A percentile compares a stretch with the other conserved stretches of the same genome.
phyloP scores from a whole-genome alignment of 1,284 basidiomycete genomes.

The Ganoderma sinense region DNA sequence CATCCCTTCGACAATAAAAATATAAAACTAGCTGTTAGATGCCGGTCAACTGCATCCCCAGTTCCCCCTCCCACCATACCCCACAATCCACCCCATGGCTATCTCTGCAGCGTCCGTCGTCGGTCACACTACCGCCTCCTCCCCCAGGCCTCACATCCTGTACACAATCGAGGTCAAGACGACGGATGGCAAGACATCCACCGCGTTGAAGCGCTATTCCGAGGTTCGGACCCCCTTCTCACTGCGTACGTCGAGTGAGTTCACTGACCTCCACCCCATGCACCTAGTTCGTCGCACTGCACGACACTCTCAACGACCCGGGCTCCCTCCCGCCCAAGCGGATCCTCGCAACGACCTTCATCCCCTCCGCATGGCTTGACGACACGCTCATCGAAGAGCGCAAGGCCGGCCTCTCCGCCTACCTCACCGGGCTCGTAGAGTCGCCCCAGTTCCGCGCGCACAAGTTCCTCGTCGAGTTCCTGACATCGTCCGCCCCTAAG shows the following conservation, averaged over 20 bases:
- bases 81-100: slow-evolving; percentile 27
- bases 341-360: slow-evolving; percentile 52
- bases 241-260: no score
- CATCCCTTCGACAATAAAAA: background rate
- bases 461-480: slow-evolving; percentile 47
- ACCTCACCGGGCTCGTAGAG: slow-evolving; percentile 48
- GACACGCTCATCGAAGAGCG: slow-evolving; percentile 59
- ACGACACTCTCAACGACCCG: slow-evolving; percentile 44
- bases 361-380: slow-evolving; percentile 61
- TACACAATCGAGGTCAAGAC: slow-evolving; percentile 50
- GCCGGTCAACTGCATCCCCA: background rate
- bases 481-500: slow-evolving; percentile 39
- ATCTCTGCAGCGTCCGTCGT: slow-evolving; percentile 40
- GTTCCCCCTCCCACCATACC: slow-evolving; percentile 1
- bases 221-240: slow-evolving; percentile 46
- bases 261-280: background rate
- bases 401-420: slow-evolving; percentile 53
- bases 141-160: slow-evolving; percentile 58
- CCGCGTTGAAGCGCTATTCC: slow-evolving; percentile 55
- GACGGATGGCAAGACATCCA: slow-evolving; percentile 43
- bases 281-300: slow-evolving; percentile 53
- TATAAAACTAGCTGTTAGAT: slow-evolving; percentile 18
- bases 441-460: slow-evolving; percentile 43
- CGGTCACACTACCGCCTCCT: slow-evolving; percentile 58
- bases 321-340: slow-evolving; percentile 58